Evolutionary conservation across 768 basidiomycete species (phyloP).

Genomic region (Boletus subcaerulescens): DNA sequence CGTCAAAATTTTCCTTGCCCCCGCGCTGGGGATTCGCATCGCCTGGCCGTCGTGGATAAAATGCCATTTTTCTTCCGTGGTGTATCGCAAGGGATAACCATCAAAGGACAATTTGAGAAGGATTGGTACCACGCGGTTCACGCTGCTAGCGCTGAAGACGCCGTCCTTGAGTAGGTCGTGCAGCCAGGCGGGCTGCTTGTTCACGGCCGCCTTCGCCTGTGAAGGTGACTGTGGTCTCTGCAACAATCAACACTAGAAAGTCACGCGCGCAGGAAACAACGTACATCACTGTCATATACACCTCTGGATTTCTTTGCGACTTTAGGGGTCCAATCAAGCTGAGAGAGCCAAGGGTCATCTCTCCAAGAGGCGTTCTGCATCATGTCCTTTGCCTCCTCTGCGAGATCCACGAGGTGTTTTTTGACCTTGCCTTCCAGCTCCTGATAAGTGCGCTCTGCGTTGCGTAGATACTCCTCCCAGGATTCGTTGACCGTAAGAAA

Average conservation of each 20-base stretch:
- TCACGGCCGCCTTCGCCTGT: neutral
- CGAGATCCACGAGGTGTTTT: slow-evolving; percentile 61
- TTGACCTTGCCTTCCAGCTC: slow-evolving; percentile 66
- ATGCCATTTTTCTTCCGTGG: slow-evolving; percentile 65
- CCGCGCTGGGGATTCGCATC: slow-evolving; percentile 42
- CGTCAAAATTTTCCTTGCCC: slow-evolving; percentile 39
- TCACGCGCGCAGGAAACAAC: neutral
- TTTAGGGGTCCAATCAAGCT: slow-evolving; percentile 96
- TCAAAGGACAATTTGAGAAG: slow-evolving; percentile 64
- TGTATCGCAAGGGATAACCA: slow-evolving; percentile 56
- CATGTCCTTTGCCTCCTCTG: slow-evolving; percentile 52
- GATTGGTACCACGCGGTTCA: slow-evolving; percentile 57
- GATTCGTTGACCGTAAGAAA: slow-evolving; percentile 87
- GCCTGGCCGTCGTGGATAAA: slow-evolving; percentile 37
- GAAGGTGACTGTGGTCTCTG: slow-evolving; percentile 5
- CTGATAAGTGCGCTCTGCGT: slow-evolving; percentile 73
- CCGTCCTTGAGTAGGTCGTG: slow-evolving; percentile 42
- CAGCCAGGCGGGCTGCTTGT: slow-evolving; percentile 55
- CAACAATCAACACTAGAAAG: neutral
- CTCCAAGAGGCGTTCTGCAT: slow-evolving; percentile 56
- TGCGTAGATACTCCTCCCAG: slow-evolving; percentile 81
- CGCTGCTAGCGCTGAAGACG: slow-evolving; percentile 37
- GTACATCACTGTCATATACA: slow-evolving; percentile 33
- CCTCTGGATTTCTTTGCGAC: slow-evolving; percentile 68
- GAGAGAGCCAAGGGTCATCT: slow-evolving; percentile 78